Percentiles rank a stretch among this genome's conserved stretches.
phyloP scores from a whole-genome alignment of 768 basidiomycete species.

The Boletus edulis region DNA sequence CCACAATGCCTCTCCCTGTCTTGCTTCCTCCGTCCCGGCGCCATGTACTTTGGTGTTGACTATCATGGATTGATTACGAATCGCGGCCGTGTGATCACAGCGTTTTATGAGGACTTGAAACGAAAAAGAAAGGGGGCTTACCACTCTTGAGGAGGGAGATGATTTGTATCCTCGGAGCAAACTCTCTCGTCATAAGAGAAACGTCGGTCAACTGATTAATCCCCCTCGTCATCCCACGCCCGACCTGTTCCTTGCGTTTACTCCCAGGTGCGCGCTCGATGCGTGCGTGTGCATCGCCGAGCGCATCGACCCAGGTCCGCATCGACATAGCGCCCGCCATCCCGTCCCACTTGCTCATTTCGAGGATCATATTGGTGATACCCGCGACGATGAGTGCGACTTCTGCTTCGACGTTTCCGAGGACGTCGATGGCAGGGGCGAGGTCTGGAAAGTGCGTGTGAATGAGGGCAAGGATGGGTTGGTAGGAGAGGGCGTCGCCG shows the following conservation, averaged over 20 bases:
- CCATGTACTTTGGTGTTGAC: conserved; percentile 49
- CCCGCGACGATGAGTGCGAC: conserved; percentile 49
- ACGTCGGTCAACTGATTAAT: conserved; percentile 50
- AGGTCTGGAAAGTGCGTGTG: conserved; percentile 50
- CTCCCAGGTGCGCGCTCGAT: conserved; percentile 17
- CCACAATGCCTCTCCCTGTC: conserved; percentile 50
- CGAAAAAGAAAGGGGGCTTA: conserved; percentile 26
- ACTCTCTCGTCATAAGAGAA: conserved; percentile 51
- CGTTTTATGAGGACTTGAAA: background rate
- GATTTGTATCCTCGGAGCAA: conserved; percentile 52
- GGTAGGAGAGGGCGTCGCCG: conserved; percentile 53
- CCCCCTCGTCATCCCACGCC: conserved; percentile 49
- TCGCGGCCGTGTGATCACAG: background rate
- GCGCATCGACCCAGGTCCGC: conserved; percentile 50
- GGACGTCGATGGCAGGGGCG: conserved; percentile 44
- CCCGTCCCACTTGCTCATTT: conserved; percentile 55
- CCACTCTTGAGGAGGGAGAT: conserved; percentile 51
- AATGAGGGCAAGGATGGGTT: conserved; percentile 41
- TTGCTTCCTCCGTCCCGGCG: conserved; percentile 46
- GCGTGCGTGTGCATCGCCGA: conserved; percentile 43
- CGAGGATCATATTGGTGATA: conserved; percentile 52
- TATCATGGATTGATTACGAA: conserved; percentile 10
- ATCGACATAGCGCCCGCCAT: conserved; percentile 57
- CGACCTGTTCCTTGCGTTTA: conserved; percentile 40
- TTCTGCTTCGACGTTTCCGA: conserved; percentile 48